Conservation (phyloP, 495 filamentous ascomycete species). For the Poronia punctata region DNA sequence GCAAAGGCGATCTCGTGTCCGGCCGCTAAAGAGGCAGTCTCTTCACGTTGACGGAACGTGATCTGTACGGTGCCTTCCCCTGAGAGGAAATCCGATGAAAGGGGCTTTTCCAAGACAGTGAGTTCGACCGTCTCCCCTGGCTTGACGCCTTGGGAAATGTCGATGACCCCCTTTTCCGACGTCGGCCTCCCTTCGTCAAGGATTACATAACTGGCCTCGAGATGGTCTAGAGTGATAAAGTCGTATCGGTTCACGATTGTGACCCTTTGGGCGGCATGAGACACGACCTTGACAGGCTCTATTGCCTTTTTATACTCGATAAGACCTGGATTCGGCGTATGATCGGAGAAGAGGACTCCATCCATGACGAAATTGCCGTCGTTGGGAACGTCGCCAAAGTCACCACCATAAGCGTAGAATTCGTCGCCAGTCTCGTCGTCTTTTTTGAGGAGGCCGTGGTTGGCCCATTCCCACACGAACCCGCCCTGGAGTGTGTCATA, state of each 20-base stretch:
- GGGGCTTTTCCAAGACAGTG: constrained; percentile 1
- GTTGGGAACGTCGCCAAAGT: constrained; percentile 60
- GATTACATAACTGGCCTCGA: constrained; percentile 25
- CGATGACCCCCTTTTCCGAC: constrained; percentile 9
- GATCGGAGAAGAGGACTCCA: constrained; percentile 51
- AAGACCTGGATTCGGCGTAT: constrained; percentile 53
- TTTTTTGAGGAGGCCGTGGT: constrained; percentile 55
- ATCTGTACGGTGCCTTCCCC: constrained; percentile 17
- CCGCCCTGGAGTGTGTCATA: constrained; percentile 58
- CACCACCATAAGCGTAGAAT: constrained; percentile 61
- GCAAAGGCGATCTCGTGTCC: constrained; percentile 42
- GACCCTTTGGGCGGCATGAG: constrained; percentile 13
- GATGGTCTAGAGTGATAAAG: constrained; percentile 43
- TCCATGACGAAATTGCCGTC: constrained; percentile 62
- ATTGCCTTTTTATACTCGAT: constrained; percentile 56
- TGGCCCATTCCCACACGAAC: constrained; percentile 70
- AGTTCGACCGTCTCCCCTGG: constrained; percentile 17
- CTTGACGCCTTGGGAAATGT: constrained; percentile 12
- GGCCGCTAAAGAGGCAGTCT: constrained; percentile 32
- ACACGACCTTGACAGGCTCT: constrained; percentile 41
- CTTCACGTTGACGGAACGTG: constrained; percentile 18
- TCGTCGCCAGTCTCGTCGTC: constrained; percentile 39
- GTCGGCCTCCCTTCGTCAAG: constrained; percentile 17
- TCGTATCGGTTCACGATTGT: constrained; percentile 45
- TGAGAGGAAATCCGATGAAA: not conserved